Evolutionary conservation across 179 eudicot genomes (phyloP), one percentile per base, ranked within the genome.

Genomic region (Silene vulgaris): DNA sequence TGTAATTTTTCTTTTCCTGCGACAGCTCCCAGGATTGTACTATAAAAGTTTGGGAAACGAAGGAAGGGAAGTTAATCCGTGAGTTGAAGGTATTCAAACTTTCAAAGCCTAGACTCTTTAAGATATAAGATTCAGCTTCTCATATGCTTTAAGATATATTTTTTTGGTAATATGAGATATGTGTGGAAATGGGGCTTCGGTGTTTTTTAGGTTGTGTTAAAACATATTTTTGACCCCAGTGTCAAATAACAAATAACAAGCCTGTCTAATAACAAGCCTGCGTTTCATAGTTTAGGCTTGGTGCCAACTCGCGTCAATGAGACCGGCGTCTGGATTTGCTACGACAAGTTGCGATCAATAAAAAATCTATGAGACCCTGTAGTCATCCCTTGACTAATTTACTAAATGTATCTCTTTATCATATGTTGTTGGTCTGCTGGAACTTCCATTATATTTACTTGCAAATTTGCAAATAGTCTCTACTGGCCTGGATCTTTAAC

Each of bases 1-100:
- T 50, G 32, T 29, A 29, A 29, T 71, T 78, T 59, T n/a, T 65
- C 30, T 19, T 65, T 50, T 23, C 57, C 63, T 75, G 69, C 65
- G 78, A 80, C 91, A 94, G 98, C 57, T 94, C 98, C 76, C 96
- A 92, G 80, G 98, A 94, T 79, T 94, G 97, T 77, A 89, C 96
- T 9, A 92, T 94, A 71, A 94, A 94, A 81, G 91, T 92, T 30
- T 94, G 98, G 98, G 96, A 94, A 85, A 90, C 98, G 35, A 75
- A 88, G 68, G 87, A 90, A 78, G 98, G 98, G 77, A 94, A 92
- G 84, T 75, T 94, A 79, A 92, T 94, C 64, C 92, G 94, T 21
- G 96, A 92, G 83, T 78, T 94, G 70, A 94, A 94, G 97, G 98
- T 92, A 79, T 40, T 9, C n/a, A 32, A n/a, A 65, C 32, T 26